Conservation (phyloP, 805 yeast species). For the Cyberlindnera xylosilytica region DNA sequence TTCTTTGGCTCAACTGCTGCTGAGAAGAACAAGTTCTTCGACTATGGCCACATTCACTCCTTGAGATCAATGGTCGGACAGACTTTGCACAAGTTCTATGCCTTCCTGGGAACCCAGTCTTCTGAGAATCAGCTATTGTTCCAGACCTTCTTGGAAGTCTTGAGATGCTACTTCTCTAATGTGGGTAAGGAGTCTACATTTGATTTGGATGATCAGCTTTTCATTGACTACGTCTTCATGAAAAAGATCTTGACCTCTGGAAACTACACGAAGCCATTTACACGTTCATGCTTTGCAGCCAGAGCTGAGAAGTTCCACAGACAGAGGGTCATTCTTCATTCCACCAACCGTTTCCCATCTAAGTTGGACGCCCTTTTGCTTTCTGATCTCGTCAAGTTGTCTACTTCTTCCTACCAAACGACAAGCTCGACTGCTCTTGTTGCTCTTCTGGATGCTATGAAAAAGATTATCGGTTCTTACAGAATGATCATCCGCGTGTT, state of each 20-base stretch:
- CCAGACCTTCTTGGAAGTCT: constrained; percentile 57
- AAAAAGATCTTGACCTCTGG: constrained; percentile 60
- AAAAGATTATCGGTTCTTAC: constrained; percentile 65
- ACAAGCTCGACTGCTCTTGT: constrained; percentile 69
- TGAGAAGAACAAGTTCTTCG: constrained; percentile 39
- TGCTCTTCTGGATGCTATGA: constrained; percentile 64
- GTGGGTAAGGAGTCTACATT: constrained; percentile 70
- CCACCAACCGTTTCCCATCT: constrained; percentile 70
- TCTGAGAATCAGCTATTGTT: constrained; percentile 65
- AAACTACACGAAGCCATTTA: constrained; percentile 63
- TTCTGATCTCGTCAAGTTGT: constrained; percentile 58
- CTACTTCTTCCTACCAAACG: constrained; percentile 68
- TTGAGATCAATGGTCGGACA: constrained; percentile 58
- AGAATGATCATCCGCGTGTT: constrained; percentile 48
- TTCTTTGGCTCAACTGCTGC: constrained; percentile 55
- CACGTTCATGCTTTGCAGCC: constrained; percentile 75
- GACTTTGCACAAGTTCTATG: constrained; percentile 55
- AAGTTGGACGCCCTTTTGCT: constrained; percentile 60
- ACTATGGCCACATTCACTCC: constrained; percentile 54
- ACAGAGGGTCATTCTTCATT: constrained; percentile 66
- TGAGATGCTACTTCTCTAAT: constrained; percentile 77
- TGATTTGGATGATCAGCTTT: constrained; percentile 50
- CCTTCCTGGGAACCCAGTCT: constrained; percentile 43
- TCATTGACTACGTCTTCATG: constrained; percentile 52
- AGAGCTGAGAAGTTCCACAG: constrained; percentile 72